Percentiles rank a stretch among this genome's conserved stretches.
phyloP scores from a whole-genome alignment of 495 filamentous ascomycete genomes.

The Aspergillus nanangensis region DNA sequence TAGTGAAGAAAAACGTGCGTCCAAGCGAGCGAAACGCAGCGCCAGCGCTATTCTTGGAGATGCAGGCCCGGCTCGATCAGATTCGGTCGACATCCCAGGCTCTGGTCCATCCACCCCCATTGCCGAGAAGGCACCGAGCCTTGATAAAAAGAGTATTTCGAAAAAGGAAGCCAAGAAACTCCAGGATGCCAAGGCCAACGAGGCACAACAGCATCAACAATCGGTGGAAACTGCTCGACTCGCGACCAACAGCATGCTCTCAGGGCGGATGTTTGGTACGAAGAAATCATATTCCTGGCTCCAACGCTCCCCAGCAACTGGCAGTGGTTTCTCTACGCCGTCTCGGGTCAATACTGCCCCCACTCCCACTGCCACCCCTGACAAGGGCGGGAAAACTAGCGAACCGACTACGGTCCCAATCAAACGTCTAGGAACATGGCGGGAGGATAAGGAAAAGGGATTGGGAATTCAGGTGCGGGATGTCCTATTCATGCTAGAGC shows the following conservation, averaged over 20 bases:
- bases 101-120: conserved; percentile 41
- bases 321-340: conserved; percentile 38
- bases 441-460: conserved; percentile 46
- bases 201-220: conserved; percentile 47
- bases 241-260: conserved; percentile 43
- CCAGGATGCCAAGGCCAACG: conserved; percentile 43
- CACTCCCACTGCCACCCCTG: conserved; percentile 27
- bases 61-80: conserved; percentile 19
- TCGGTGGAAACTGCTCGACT: conserved; percentile 45
- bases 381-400: conserved; percentile 27
- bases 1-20: conserved; percentile 48
- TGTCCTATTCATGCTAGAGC: conserved; percentile 47
- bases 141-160: conserved; percentile 53
- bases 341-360: conserved; percentile 30
- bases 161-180: conserved; percentile 52
- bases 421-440: conserved; percentile 41
- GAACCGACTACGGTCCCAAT: conserved; percentile 21
- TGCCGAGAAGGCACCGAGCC: conserved; percentile 36
- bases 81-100: conserved; percentile 34
- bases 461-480: conserved; percentile 46
- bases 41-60: conserved; percentile 39
- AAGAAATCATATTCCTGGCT: conserved; percentile 47
- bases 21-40: conserved; percentile 45
- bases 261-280: conserved; percentile 38
- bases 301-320: conserved; percentile 27